phyloP scores from a whole-genome alignment of 2,329 filamentous ascomycete species.

The Aspergillus hiratsukae region DNA sequence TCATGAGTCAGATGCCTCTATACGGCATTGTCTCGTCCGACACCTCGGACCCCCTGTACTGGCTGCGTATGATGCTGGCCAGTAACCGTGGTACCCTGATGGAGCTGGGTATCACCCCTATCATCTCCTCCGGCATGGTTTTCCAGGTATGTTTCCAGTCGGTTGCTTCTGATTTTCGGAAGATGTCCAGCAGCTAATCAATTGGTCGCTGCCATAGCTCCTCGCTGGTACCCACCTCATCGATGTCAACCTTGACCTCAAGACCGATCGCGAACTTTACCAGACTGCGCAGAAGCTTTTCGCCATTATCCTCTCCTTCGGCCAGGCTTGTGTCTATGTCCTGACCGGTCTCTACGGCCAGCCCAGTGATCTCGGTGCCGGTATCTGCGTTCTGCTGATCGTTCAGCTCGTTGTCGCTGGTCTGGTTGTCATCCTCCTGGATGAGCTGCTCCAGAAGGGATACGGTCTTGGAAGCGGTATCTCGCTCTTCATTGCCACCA shows the following conservation, averaged over 20 bases:
- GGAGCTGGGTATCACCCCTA: conserved; percentile 95
- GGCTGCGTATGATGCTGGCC: conserved; percentile 99
- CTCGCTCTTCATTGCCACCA: conserved; percentile 98
- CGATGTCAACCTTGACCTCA: conserved; percentile 99
- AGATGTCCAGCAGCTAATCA: conserved; percentile 31
- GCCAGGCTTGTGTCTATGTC: conserved; percentile 96
- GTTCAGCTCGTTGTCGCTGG: conserved; percentile 97
- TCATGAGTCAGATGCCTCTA: conserved; percentile 99
- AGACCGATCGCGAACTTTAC: conserved; percentile 99
- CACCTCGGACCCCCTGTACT: conserved; percentile 98
- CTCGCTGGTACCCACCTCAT: conserved; percentile 99
- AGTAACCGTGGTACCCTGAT: conserved; percentile 96
- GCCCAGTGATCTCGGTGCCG: conserved; percentile 91
- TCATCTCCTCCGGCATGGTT: conserved; percentile 99
- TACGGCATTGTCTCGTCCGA: conserved; percentile 99
- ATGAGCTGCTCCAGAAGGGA: conserved; percentile 98
- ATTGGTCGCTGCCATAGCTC: conserved; percentile 49
- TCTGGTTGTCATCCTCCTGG: conserved; percentile 97
- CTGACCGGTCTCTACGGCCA: conserved; percentile 97
- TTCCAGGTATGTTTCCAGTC: conserved; percentile 63
- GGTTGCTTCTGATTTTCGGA: conserved; percentile 82
- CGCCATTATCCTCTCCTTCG: conserved; percentile 95
- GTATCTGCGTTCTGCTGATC: conserved; percentile 96
- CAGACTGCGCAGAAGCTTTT: conserved; percentile 99
- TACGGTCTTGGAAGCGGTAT: conserved; percentile 98